Evolutionary conservation across 1,139 yeast species (phyloP), one percentile per base, ranked within the genome.

Genomic region (Debaryomyces udenii): DNA sequence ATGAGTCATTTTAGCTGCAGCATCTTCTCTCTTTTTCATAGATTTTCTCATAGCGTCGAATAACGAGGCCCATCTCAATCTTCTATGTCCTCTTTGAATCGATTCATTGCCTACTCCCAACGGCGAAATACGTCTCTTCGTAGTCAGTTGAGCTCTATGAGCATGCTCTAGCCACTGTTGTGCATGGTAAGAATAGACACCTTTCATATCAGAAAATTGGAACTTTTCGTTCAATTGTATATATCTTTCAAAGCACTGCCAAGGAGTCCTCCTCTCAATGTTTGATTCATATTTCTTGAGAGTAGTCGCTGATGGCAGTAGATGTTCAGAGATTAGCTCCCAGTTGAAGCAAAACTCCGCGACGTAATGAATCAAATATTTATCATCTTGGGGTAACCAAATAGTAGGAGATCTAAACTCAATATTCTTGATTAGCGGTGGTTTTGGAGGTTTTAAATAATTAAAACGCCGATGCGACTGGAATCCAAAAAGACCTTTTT

Each of bases 221-320:
- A 89, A 90, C 46, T 83, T 83, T 43, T 93, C 97, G 54, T 89
- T 90, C 48, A 94, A 72, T 64, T 93, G 99, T 46, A 90, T 86
- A 70, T 94, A 93, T 48, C 99, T 72, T 62, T 93, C 99, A 68
- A 93, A 93, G 59, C 98, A 93, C 59, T 91, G 98, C 99, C 99
- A 93, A 0, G 99, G 95, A 0, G 98, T 93, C 56, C 99, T 77
- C 53, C 98, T 77, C 61, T 93, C 98, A 43, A 90, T 88, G 51
- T 87, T 90, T 0, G 98, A 86, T 31, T 83, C 80, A 59, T 88
- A 88, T 11, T 84, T 80, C 56, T 74, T 72, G 44, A 73, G 55
- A 27, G 74, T 70, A 0, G 87, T 79, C 1, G 90, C 80, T 40
- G 74, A 72, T 1, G 85, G 71, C 75, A 61, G 68, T 15, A 93